A percentile compares a stretch with the other conserved stretches of the same genome.
Evolutionary conservation across 495 filamentous ascomycete species (phyloP).

Genomic region (Penicillium angulare): DNA sequence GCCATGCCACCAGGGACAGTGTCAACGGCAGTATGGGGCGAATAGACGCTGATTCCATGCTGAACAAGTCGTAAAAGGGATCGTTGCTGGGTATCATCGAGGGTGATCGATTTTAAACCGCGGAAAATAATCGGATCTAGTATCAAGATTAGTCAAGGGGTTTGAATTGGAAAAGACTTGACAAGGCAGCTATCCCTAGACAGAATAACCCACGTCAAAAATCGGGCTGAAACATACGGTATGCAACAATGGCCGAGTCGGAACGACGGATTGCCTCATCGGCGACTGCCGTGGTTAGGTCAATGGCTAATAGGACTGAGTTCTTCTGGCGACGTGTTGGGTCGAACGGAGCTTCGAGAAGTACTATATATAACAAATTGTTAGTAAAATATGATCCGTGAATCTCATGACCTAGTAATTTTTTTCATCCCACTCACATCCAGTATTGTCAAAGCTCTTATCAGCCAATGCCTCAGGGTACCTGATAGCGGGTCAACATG

Average conservation of each 20-base stretch:
- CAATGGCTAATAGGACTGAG: conserved; percentile 84
- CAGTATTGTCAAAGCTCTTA: conserved; percentile 91
- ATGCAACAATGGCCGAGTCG: conserved; percentile 79
- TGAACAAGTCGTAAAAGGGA: conserved; percentile 79
- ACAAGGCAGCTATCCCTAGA: neutral
- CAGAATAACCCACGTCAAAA: neutral
- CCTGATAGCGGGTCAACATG: conserved; percentile 44
- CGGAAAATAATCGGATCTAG: conserved; percentile 94
- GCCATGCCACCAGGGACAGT: conserved; percentile 82
- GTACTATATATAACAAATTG: conserved; percentile 46
- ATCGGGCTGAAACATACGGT: conserved; percentile 59
- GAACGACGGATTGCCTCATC: conserved; percentile 80
- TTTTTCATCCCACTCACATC: conserved; percentile 67
- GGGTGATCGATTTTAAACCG: conserved; percentile 81
- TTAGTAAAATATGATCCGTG: too few relatives aligned
- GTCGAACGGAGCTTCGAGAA: conserved; percentile 73
- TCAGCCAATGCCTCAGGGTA: conserved; percentile 90
- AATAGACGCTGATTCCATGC: conserved; percentile 92
- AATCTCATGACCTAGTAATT: too few relatives aligned
- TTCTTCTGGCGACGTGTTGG: conserved; percentile 57
- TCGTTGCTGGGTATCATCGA: conserved; percentile 81
- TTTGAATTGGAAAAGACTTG: conserved; percentile 2
- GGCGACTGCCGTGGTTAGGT: conserved; percentile 84
- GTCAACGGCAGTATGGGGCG: conserved; percentile 91
- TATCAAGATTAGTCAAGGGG: neutral